phyloP scores from a whole-genome alignment of 2,329 filamentous ascomycete species.

The Ophiostoma populinum region DNA sequence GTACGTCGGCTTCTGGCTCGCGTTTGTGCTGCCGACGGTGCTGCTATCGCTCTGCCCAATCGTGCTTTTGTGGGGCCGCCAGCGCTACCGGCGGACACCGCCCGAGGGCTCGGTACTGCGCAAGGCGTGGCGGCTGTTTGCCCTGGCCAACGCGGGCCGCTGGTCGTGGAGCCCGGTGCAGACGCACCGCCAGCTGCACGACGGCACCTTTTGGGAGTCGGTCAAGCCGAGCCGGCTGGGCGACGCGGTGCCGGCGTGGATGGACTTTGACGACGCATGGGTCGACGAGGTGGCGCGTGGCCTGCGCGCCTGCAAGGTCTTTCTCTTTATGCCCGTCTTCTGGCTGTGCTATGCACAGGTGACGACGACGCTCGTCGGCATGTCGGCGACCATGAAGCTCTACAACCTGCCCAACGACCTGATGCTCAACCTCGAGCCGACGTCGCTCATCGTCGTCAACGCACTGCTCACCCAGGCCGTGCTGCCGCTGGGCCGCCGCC shows the following conservation, averaged over 20 bases:
- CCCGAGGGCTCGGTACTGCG: constrained; percentile 41
- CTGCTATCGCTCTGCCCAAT: constrained; percentile 38
- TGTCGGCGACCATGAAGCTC: constrained; percentile 46
- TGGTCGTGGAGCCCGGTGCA: constrained; percentile 7
- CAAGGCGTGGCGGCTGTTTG: constrained; percentile 34
- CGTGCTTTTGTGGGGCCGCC: constrained; percentile 34
- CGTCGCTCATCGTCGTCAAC: constrained; percentile 61
- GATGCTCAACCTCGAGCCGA: constrained; percentile 58
- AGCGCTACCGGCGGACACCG: constrained; percentile 31
- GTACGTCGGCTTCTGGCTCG: constrained; percentile 46
- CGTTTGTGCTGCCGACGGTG: constrained; percentile 39
- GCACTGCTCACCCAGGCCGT: constrained; percentile 51
- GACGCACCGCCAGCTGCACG: constrained; percentile 7
- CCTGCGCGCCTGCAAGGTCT: constrained; percentile 52
- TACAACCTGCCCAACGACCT: constrained; percentile 63
- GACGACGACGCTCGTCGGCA: constrained; percentile 43
- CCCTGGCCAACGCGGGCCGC: constrained; percentile 5
- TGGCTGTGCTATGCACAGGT: constrained; percentile 43
- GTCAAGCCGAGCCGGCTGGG: constrained; percentile 9
- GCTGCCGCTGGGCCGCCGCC: constrained; percentile 40
- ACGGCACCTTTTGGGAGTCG: constrained; percentile 10
- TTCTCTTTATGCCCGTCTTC: constrained; percentile 51
- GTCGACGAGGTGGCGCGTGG: constrained; percentile 63
- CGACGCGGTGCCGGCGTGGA: constrained; percentile 9
- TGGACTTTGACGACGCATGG: constrained; percentile 64